phyloP scores from a whole-genome alignment of 2,329 filamentous ascomycete genomes.

The Cladophialophora psammophila region DNA sequence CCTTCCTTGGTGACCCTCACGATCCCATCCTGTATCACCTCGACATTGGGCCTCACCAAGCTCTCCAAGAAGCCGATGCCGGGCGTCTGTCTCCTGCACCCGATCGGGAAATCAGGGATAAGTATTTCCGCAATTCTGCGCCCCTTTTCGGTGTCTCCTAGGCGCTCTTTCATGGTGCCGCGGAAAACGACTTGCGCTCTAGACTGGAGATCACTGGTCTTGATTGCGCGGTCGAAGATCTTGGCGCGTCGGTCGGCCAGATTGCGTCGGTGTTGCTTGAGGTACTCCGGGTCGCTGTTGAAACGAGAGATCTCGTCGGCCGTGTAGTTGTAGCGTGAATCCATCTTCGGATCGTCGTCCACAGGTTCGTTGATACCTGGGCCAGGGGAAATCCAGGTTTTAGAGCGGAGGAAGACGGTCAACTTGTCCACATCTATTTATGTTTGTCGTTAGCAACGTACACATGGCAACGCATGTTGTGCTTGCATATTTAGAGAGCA shows the following conservation, averaged over 20 bases:
- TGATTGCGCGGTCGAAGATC: constrained; percentile 17
- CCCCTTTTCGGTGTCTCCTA: constrained; percentile 32
- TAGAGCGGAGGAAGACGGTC: constrained; percentile 39
- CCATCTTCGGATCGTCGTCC: constrained; percentile 30
- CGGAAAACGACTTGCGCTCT: constrained; percentile 15
- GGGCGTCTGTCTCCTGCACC: constrained; percentile 58
- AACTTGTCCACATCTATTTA: constrained; percentile 39
- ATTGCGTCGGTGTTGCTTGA: constrained; percentile 33
- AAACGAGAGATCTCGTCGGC: constrained; percentile 31
- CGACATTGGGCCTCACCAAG: constrained; percentile 38
- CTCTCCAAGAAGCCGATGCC: constrained; percentile 53
- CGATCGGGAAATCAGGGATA: constrained; percentile 39
- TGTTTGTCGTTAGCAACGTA: background rate
- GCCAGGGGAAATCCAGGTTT: constrained; percentile 33
- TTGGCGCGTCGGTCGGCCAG: constrained; percentile 36
- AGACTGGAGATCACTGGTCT: constrained; percentile 9
- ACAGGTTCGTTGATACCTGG: constrained; percentile 24
- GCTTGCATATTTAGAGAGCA: constrained; percentile 40
- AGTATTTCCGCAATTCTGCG: constrained; percentile 34
- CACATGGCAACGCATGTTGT: constrained; percentile 24
- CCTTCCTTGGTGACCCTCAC: constrained; percentile 42
- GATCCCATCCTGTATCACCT: constrained; percentile 5
- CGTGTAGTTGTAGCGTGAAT: constrained; percentile 39
- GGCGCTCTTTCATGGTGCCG: constrained; percentile 34
- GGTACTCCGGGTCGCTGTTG: constrained; percentile 35